phyloP scores from a whole-genome alignment of 192 early-diverging fungal species.

The Phycomyces nitens region DNA sequence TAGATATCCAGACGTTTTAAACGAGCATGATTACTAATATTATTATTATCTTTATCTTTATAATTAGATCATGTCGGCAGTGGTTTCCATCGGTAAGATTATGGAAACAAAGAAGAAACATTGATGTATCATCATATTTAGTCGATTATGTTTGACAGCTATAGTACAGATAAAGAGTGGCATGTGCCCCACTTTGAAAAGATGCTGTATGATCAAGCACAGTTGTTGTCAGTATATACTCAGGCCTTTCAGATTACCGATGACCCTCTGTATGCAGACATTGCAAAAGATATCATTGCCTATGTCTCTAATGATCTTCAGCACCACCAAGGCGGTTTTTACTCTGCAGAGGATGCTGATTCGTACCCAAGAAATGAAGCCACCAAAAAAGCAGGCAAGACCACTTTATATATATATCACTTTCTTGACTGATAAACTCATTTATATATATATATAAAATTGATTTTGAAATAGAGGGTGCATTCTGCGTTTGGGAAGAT shows the following conservation, averaged over 20 bases:
- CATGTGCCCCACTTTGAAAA: constrained; percentile 72
- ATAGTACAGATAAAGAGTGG: constrained; percentile 36
- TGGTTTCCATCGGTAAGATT: constrained; percentile 43
- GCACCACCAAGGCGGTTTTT: constrained; percentile 51
- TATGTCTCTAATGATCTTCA: constrained; percentile 54
- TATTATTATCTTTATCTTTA: not conserved
- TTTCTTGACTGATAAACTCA: no score
- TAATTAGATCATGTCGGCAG: constrained; percentile 44
- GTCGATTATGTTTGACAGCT: constrained; percentile 5
- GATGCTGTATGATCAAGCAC: constrained; percentile 72
- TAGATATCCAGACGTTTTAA: constrained; percentile 7
- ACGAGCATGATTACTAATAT: not conserved
- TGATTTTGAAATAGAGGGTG: constrained; percentile 61
- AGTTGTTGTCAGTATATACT: constrained; percentile 47
- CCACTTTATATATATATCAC: no score
- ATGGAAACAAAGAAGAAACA: no score
- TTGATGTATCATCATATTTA: no score
- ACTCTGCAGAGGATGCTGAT: constrained; percentile 67
- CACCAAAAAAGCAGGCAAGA: constrained; percentile 42
- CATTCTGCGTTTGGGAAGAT: constrained; percentile 60
- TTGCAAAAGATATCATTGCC: constrained; percentile 48
- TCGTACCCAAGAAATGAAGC: constrained; percentile 42
- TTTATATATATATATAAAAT: not conserved
- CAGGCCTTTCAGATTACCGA: constrained; percentile 46
- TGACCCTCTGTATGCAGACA: constrained; percentile 42